A percentile compares a stretch with the other conserved stretches of the same genome.
These are phyloP conservation scores for Pulchroboletus neoregius DNA, from an alignment of 1,284 basidiomycete genomes.

Conservation along the genomic window DNA sequence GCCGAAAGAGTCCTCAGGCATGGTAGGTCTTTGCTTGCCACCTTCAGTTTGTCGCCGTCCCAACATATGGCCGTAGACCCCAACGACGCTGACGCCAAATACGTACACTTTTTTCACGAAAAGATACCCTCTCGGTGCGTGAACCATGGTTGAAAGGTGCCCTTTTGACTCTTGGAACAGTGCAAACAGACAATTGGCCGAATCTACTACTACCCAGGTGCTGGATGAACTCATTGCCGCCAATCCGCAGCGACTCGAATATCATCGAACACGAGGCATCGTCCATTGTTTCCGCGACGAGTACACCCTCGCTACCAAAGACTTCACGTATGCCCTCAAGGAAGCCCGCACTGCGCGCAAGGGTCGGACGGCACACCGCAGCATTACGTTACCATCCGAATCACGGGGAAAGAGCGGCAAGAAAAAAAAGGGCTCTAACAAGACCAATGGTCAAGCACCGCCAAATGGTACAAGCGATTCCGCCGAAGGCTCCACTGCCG, in stretches of 20 bases:
- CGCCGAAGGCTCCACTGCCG: slow-evolving; percentile 40
- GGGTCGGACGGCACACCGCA: slow-evolving; percentile 51
- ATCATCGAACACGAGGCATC: slow-evolving; percentile 76
- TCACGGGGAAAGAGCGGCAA: slow-evolving; percentile 46
- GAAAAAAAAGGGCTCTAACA: slow-evolving; percentile 45
- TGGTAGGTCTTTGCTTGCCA: slow-evolving; percentile 38
- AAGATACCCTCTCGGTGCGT: slow-evolving; percentile 81
- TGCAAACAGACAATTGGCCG: slow-evolving; percentile 64
- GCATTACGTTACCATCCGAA: slow-evolving; percentile 37
- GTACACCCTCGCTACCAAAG: slow-evolving; percentile 63
- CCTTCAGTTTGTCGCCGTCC: background rate
- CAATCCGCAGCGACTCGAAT: slow-evolving; percentile 72
- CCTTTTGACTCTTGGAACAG: slow-evolving; percentile 21
- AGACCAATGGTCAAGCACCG: slow-evolving; percentile 57
- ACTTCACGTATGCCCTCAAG: slow-evolving; percentile 73
- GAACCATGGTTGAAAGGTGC: slow-evolving; percentile 4
- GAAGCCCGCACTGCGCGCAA: slow-evolving; percentile 68
- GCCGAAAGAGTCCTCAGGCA: slow-evolving; percentile 74
- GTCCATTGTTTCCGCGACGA: slow-evolving; percentile 84
- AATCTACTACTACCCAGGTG: slow-evolving; percentile 68
- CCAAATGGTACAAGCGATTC: slow-evolving; percentile 55
- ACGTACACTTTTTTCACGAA: slow-evolving; percentile 87
- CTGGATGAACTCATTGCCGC: slow-evolving; percentile 70
- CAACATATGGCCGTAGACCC: slow-evolving; percentile 48
- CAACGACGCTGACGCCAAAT: slow-evolving; percentile 69